phyloP scores from a whole-genome alignment of 768 basidiomycete species.

The Cyclocybe aegerita region DNA sequence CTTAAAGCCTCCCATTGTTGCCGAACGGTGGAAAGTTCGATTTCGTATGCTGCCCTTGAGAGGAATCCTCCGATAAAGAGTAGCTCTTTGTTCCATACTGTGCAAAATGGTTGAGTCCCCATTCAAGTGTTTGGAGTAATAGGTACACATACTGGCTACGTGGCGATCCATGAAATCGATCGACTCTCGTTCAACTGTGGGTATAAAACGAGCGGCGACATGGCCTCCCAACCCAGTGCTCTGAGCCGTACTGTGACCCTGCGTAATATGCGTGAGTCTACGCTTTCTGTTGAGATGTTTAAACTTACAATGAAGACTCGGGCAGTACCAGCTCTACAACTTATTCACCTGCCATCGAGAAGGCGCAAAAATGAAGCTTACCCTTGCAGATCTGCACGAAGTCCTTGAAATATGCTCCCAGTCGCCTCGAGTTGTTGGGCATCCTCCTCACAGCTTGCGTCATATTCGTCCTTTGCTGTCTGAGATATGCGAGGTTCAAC shows the following conservation, averaged over 20 bases:
- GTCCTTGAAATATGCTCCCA: slow-evolving; percentile 83
- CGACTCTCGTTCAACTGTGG: slow-evolving; percentile 94
- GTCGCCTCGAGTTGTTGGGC: slow-evolving; percentile 54
- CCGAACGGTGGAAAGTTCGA: slow-evolving; percentile 66
- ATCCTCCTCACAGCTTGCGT: slow-evolving; percentile 70
- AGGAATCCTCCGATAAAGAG: slow-evolving; percentile 83
- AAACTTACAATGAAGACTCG: slow-evolving; percentile 80
- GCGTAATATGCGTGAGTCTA: not conserved
- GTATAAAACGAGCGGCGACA: slow-evolving; percentile 83
- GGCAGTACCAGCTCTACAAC: slow-evolving; percentile 57
- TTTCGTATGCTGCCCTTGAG: slow-evolving; percentile 79
- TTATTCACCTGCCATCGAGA: not conserved
- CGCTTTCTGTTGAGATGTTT: not conserved
- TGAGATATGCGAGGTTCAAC: slow-evolving; percentile 24
- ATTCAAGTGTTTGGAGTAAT: not conserved
- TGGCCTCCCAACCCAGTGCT: slow-evolving; percentile 78
- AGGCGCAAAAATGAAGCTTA: slow-evolving; percentile 27
- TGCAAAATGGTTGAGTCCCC: slow-evolving; percentile 3
- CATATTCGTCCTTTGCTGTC: slow-evolving; percentile 84
- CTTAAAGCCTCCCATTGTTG: slow-evolving; percentile 56
- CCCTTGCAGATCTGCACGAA: slow-evolving; percentile 87
- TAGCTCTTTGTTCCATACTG: slow-evolving; percentile 91
- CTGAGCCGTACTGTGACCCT: slow-evolving; percentile 91
- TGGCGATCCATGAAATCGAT: slow-evolving; percentile 87
- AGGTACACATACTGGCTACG: slow-evolving; percentile 56